Conservation (phyloP, 257 asterid species). For the Marsdenia floribunda region DNA sequence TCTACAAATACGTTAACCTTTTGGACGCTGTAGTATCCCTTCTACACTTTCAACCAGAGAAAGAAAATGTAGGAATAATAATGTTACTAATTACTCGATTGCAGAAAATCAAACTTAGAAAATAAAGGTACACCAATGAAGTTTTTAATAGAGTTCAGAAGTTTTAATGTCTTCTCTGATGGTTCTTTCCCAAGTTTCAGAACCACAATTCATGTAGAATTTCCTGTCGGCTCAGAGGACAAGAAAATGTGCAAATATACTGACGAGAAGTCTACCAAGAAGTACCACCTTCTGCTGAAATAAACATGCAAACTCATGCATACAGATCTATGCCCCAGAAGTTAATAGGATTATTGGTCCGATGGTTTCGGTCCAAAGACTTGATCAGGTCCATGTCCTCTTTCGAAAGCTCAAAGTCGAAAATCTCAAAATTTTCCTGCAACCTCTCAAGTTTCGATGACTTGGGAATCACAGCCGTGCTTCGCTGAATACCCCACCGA, state of each 20-base stretch:
- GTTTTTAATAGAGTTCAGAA: too few species aligned
- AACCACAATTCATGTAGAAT: not conserved
- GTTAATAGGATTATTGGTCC: slow-evolving; percentile 58
- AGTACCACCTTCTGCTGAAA: not conserved
- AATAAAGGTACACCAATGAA: too few species aligned
- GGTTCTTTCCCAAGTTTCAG: not conserved
- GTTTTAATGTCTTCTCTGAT: too few species aligned
- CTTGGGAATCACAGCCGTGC: slow-evolving; percentile 51
- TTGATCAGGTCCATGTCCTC: slow-evolving; percentile 44
- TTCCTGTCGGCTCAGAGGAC: not conserved
- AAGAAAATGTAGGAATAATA: too few species aligned
- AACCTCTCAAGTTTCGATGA: slow-evolving; percentile 53
- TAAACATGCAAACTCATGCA: slow-evolving; percentile 20
- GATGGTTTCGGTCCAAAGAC: slow-evolving; percentile 34
- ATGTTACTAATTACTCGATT: too few species aligned
- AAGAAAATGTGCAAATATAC: not conserved
- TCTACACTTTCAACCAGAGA: not conserved
- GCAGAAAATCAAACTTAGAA: too few species aligned
- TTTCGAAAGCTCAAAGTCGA: slow-evolving; percentile 38
- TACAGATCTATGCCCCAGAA: slow-evolving; percentile 55
- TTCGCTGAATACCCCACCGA: slow-evolving; percentile 57
- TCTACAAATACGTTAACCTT: too few species aligned
- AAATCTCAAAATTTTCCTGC: slow-evolving; percentile 40
- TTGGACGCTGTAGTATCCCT: too few species aligned
- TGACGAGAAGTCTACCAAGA: not conserved